A percentile compares a stretch with the other conserved stretches of the same genome.
phyloP scores from a whole-genome alignment of 2,329 filamentous ascomycete genomes.

The Xylariaceae sp. region DNA sequence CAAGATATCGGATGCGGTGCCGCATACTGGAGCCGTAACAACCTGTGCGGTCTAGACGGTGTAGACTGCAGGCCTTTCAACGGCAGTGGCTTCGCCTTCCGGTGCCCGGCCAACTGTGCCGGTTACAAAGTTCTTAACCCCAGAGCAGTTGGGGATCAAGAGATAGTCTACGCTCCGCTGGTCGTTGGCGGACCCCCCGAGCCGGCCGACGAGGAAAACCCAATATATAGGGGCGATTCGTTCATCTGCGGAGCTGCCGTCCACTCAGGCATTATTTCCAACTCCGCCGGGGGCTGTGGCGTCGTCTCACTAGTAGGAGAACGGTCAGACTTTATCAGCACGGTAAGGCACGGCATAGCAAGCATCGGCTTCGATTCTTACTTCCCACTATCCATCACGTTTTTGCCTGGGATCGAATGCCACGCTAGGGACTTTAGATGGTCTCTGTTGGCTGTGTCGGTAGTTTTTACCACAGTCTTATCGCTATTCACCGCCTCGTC shows the following conservation, averaged over 20 bases:
- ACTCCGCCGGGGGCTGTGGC: conserved; percentile 76
- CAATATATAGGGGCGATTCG: conserved; percentile 84
- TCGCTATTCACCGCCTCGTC: conserved; percentile 82
- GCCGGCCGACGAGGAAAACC: conserved; percentile 42
- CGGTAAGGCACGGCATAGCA: conserved; percentile 71
- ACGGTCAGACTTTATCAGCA: conserved; percentile 63
- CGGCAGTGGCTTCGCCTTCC: conserved; percentile 70
- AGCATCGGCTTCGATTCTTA: conserved; percentile 83
- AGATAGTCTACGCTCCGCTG: conserved; percentile 65
- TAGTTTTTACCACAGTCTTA: conserved; percentile 75
- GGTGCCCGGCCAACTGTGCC: conserved; percentile 73
- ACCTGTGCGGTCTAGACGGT: conserved; percentile 74
- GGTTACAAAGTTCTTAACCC: conserved; percentile 69
- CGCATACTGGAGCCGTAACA: conserved; percentile 72
- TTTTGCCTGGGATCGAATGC: conserved; percentile 67
- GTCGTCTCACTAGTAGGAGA: conserved; percentile 75
- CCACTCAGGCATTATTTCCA: conserved; percentile 76
- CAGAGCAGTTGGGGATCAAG: conserved; percentile 72
- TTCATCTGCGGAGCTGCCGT: conserved; percentile 86
- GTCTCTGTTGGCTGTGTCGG: conserved; percentile 79
- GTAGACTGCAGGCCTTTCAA: conserved; percentile 75
- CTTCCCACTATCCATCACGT: conserved; percentile 86
- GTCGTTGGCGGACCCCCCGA: conserved; percentile 67
- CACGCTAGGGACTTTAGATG: conserved; percentile 79
- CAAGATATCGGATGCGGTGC: conserved; percentile 67